A percentile compares a stretch with the other conserved stretches of the same genome.
These are phyloP conservation scores for Pichia norvegensis DNA, from an alignment of 1,139 yeast genomes.

Conservation along the genomic window DNA sequence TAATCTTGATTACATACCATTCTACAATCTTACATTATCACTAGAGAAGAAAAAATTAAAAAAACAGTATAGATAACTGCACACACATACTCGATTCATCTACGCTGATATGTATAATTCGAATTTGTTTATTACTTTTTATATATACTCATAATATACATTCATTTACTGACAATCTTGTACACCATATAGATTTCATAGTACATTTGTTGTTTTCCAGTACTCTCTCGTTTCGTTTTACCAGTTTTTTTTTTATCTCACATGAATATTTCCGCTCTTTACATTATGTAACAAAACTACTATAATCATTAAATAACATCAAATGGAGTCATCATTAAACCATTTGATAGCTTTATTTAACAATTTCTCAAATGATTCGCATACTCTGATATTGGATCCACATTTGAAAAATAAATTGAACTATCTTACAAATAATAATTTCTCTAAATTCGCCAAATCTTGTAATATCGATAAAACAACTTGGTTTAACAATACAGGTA, in stretches of 20 bases:
- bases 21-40: neutral
- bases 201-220: too few relatives aligned
- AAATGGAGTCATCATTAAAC: neutral
- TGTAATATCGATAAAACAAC: constrained; percentile 5
- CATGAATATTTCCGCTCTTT: neutral
- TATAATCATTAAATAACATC: neutral
- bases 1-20: neutral
- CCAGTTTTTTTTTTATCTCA: too few relatives aligned
- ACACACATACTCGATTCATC: too few relatives aligned
- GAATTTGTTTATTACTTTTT: neutral
- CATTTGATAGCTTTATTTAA: neutral
- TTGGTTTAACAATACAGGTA: constrained; percentile 3
- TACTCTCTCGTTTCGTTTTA: too few relatives aligned
- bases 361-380: neutral
- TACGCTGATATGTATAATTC: neutral
- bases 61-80: too few relatives aligned
- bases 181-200: too few relatives aligned
- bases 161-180: too few relatives aligned
- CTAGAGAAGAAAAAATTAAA: neutral
- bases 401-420: constrained; percentile 7
- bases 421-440: constrained; percentile 10
- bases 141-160: neutral
- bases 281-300: too few relatives aligned
- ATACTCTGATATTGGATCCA: constrained; percentile 10
- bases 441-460: constrained; percentile 7